Conservation (phyloP, 164 flowering plant species). For the grape (Vitis vinifera) region DNA sequence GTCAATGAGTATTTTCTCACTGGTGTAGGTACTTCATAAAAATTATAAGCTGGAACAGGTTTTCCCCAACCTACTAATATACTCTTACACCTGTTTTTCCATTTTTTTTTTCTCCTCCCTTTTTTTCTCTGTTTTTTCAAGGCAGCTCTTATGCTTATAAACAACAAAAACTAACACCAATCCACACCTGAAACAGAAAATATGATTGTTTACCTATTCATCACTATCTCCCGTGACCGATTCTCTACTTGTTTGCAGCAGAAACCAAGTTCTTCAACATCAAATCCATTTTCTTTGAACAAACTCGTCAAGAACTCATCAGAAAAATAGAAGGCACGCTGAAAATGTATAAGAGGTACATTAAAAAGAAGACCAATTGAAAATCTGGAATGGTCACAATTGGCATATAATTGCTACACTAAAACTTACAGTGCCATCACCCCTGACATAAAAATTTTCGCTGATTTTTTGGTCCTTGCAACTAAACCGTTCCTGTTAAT, state of each 20-base stretch:
- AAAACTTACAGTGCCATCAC: slow-evolving; percentile 97
- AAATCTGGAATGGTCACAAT: background rate
- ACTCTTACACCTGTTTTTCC: no score
- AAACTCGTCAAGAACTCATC: slow-evolving; percentile 68
- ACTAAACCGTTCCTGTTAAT: slow-evolving; percentile 68
- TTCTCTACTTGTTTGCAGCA: slow-evolving; percentile 97
- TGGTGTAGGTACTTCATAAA: no score
- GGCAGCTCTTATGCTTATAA: no score
- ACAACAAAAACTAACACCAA: background rate
- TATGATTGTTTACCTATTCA: slow-evolving; percentile 66
- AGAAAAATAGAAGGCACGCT: slow-evolving; percentile 98
- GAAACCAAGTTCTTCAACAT: slow-evolving; percentile 55
- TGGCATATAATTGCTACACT: background rate
- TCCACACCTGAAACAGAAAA: background rate
- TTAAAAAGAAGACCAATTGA: background rate
- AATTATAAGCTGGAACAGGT: no score
- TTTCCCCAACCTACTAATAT: no score
- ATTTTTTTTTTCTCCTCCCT: no score
- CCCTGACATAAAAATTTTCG: slow-evolving; percentile 94
- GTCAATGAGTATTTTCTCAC: background rate
- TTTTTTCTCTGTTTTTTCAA: no score
- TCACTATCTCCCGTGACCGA: slow-evolving; percentile 77
- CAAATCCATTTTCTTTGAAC: slow-evolving; percentile 73
- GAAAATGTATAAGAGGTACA: slow-evolving; percentile 16
- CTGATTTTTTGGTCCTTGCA: slow-evolving; percentile 91